A percentile compares a stretch with the other conserved stretches of the same genome.
phyloP scores from a whole-genome alignment of 2,329 filamentous ascomycete genomes.

The Paecilomyces sp. region DNA sequence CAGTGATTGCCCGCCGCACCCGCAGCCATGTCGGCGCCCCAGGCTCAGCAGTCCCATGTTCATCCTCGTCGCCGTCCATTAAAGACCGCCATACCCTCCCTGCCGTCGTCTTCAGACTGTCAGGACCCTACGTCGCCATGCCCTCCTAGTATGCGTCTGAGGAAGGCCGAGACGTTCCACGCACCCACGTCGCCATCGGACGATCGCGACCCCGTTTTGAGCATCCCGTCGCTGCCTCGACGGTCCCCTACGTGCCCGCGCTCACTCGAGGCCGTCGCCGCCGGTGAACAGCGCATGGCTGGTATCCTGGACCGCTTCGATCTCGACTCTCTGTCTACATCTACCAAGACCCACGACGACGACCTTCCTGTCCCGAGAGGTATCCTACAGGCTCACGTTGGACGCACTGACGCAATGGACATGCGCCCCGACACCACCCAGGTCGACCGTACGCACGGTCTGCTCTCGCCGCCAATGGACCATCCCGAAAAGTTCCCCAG shows the following conservation, averaged over 20 bases:
- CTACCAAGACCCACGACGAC: conserved; percentile 40
- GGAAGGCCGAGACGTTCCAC: conserved; percentile 63
- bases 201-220: conserved; percentile 35
- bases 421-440: conserved; percentile 19
- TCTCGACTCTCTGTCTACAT: conserved; percentile 47
- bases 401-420: conserved; percentile 30
- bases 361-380: conserved; percentile 54
- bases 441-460: conserved; percentile 20
- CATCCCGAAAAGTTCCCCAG: conserved; percentile 40
- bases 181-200: conserved; percentile 34
- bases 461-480: conserved; percentile 29
- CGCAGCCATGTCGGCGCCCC: conserved; percentile 22
- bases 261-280: conserved; percentile 60
- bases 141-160: conserved; percentile 48
- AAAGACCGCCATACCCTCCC: conserved; percentile 19
- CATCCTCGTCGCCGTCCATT: conserved; percentile 30
- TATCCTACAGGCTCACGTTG: conserved; percentile 51
- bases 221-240: conserved; percentile 46
- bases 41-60: conserved; percentile 16
- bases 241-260: conserved; percentile 56
- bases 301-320: conserved; percentile 61
- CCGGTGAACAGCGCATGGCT: conserved; percentile 61
- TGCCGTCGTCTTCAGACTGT: conserved; percentile 16
- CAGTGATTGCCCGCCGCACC: conserved; percentile 9
- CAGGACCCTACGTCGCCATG: conserved; percentile 13